Evolutionary conservation across 2,329 filamentous ascomycete genomes (phyloP).

Genomic region (Fusarium equiseti): DNA sequence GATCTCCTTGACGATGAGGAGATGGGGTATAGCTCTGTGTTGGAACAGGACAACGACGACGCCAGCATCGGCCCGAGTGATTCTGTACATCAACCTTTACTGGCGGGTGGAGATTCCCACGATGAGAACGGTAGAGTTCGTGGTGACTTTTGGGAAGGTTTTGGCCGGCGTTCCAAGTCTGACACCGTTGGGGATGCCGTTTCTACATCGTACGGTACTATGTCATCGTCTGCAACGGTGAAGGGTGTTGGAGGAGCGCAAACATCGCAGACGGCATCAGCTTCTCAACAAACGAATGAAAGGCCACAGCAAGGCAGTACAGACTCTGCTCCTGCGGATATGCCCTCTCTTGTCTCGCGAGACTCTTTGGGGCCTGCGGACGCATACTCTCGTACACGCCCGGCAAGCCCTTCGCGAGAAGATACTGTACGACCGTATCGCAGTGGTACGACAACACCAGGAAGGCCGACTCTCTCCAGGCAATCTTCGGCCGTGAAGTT

Average conservation of each 20-base stretch:
- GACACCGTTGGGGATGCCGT: slow-evolving; percentile 18
- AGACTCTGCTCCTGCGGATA: slow-evolving; percentile 35
- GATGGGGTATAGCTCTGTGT: slow-evolving; percentile 37
- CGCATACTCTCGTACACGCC: slow-evolving; percentile 38
- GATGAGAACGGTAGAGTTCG: slow-evolving; percentile 17
- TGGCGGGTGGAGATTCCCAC: slow-evolving; percentile 28
- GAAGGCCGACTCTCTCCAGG: slow-evolving; percentile 63
- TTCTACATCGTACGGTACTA: slow-evolving; percentile 51
- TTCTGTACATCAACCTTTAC: slow-evolving; percentile 39
- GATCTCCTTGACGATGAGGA: slow-evolving; percentile 50
- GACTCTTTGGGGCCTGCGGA: slow-evolving; percentile 19
- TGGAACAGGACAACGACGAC: slow-evolving; percentile 49
- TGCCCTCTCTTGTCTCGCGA: slow-evolving; percentile 40
- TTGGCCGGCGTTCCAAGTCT: slow-evolving; percentile 30
- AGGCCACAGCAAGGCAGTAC: not conserved
- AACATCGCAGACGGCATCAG: slow-evolving; percentile 16
- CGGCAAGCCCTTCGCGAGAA: slow-evolving; percentile 45
- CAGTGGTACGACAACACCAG: slow-evolving; percentile 44
- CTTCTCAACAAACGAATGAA: slow-evolving; percentile 9
- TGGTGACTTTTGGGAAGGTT: slow-evolving; percentile 30
- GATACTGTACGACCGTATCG: slow-evolving; percentile 37
- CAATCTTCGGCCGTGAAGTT: slow-evolving; percentile 71
- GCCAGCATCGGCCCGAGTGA: slow-evolving; percentile 32
- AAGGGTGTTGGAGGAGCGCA: slow-evolving; percentile 23
- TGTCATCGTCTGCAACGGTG: slow-evolving; percentile 47